Conservation (phyloP, 2,329 filamentous ascomycete species). For the Hymenoscyphus infarciens region DNA sequence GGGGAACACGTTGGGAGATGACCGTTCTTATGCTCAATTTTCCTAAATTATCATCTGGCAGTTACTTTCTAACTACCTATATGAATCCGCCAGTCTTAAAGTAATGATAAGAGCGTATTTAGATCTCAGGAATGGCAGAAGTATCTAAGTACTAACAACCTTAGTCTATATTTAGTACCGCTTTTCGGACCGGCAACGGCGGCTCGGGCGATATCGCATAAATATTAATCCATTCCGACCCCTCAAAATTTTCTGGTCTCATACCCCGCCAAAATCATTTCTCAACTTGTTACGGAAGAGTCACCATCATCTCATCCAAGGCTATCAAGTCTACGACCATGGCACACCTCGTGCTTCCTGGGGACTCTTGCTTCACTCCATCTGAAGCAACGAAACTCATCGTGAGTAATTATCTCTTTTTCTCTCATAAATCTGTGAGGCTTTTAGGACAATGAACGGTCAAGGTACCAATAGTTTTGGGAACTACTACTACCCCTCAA, state of each 20-base stretch:
- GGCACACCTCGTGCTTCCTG: slow-evolving; percentile 24
- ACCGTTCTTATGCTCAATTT: too few species aligned
- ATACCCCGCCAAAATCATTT: neutral
- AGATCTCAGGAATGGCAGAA: too few species aligned
- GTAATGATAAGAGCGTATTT: too few species aligned
- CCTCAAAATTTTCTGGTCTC: slow-evolving; percentile 3
- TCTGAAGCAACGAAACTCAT: slow-evolving; percentile 31
- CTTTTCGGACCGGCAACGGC: too few species aligned
- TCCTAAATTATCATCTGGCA: too few species aligned
- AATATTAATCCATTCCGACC: neutral
- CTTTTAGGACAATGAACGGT: neutral
- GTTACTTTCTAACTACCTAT: too few species aligned
- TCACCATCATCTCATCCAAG: neutral
- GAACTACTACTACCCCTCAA: neutral
- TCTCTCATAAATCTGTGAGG: neutral
- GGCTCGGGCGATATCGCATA: neutral
- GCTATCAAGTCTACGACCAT: slow-evolving; percentile 17
- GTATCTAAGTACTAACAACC: too few species aligned
- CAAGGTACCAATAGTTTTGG: slow-evolving; percentile 31
- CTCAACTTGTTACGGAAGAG: neutral
- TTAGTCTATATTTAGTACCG: too few species aligned
- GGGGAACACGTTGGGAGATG: too few species aligned
- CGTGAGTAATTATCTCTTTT: neutral
- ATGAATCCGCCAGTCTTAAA: too few species aligned
- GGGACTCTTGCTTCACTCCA: slow-evolving; percentile 32